Evolutionary conservation across 164 flowering plant genomes (phyloP).

Genomic region (Magnolia officinalis): DNA sequence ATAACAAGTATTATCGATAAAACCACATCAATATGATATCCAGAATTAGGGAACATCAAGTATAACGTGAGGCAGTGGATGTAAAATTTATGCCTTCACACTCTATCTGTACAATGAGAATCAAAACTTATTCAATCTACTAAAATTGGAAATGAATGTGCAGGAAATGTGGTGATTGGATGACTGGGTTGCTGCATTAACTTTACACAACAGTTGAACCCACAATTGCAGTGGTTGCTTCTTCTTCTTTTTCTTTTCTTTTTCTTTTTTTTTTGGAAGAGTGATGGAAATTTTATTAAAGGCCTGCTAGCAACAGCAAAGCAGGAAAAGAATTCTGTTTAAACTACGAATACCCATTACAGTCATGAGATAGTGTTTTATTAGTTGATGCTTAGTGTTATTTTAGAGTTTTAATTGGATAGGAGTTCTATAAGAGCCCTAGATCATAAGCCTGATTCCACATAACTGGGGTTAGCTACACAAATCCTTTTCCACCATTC

Average conservation of each 20-base stretch:
- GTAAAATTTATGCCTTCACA: not conserved
- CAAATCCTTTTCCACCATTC: too few relatives aligned
- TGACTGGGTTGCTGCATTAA: not conserved
- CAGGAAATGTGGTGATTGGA: not conserved
- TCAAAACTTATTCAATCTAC: not conserved
- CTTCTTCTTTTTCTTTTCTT: not conserved
- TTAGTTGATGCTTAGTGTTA: too few relatives aligned
- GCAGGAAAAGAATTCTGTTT: too few relatives aligned
- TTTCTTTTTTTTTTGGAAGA: too few relatives aligned
- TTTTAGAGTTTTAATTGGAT: too few relatives aligned
- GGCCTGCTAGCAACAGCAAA: too few relatives aligned
- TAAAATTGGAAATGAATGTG: not conserved
- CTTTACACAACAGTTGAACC: not conserved
- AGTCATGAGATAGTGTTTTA: too few relatives aligned
- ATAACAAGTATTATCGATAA: not conserved
- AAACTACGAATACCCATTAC: too few relatives aligned
- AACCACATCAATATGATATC: slow-evolving; percentile 3
- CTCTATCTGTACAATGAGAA: not conserved
- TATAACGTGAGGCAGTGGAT: not conserved
- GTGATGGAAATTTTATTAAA: too few relatives aligned
- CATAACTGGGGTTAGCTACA: too few relatives aligned
- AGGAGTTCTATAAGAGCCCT: too few relatives aligned
- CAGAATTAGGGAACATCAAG: not conserved
- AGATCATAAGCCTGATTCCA: too few relatives aligned
- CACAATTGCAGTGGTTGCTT: not conserved